Base-by-base conservation (phyloP, 2,329 filamentous ascomycete genomes). In the Trichophyton simii region DNA sequence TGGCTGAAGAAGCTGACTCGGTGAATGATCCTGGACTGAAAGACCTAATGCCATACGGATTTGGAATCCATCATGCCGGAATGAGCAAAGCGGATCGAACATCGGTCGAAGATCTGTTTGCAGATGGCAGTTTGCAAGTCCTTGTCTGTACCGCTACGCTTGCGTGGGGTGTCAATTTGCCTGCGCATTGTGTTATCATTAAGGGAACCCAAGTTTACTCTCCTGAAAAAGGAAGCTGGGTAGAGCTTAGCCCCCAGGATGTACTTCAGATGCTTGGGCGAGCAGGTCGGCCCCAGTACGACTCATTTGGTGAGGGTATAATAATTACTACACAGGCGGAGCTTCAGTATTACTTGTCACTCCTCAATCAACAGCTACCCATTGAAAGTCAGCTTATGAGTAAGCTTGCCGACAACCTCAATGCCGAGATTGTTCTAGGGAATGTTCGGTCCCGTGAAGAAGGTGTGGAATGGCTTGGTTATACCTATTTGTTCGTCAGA, bases 161-260 rank as follows among this genome's bases (percentile, higher is more conserved):
- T 60, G 94, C 94, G 25, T 99, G 94, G 94, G 94, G 94, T 84
- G 94, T 99, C 71, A 99, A 99, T 75, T 78, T 99, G 71, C 94
- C 94, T 3, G 94, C 94, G 1, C 94, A 99, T 71, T 97, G 94
- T 0, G 94, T 99, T 70, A 92, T 99, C 71, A 99, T 99, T 79
- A 99, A 99, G 76, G 94, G 94, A 61, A 99, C 94, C 0, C 91
- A 96, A 71, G 87, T 99, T 20, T 99, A 99, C 76, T 97, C 94
- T 0, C 94, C 94, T 0, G 94, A 99, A 72, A 97, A 96, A 78
- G 94, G 94, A 78, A 94, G 89, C 73, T 99, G 94, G 92, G 91
- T 99, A 20, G 95, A 99, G 72, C 77, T 99, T 60, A 96, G 91
- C 70, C 94, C 94, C 11, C 94, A 99, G 72, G 94, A 99, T 76